phyloP scores from a whole-genome alignment of 179 eudicot genomes.

The Spergularia azorica region DNA sequence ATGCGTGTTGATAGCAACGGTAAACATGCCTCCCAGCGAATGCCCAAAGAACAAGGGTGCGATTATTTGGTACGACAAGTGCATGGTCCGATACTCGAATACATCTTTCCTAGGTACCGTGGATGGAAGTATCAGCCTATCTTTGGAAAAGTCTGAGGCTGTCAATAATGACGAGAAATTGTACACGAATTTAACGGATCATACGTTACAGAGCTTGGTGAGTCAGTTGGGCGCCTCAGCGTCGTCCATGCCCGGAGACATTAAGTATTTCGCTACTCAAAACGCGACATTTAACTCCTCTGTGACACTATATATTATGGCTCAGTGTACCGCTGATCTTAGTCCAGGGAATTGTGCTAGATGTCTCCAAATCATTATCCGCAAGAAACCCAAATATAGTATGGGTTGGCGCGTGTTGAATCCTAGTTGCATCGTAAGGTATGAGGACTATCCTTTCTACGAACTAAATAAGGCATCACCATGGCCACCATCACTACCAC shows the following conservation, averaged over 20 bases:
- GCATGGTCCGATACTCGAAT: conserved; percentile 24
- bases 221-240: not conserved
- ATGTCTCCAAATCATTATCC: not conserved
- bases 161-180: not conserved
- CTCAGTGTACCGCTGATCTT: conserved; percentile 17
- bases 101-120: not conserved
- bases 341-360: not conserved
- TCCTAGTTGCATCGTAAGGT: conserved; percentile 8
- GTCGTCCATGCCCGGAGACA: not conserved
- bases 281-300: not conserved
- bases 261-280: not conserved
- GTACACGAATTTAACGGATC: not conserved
- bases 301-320: not conserved
- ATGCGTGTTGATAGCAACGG: too few species aligned
- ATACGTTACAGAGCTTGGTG: not conserved
- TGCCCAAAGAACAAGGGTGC: not conserved
- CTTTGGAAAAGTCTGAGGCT: too few species aligned
- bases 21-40: too few species aligned
- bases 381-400: not conserved
- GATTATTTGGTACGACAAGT: conserved; percentile 12
- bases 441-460: conserved; percentile 3
- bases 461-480: not conserved
- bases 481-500: not conserved
- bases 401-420: not conserved
- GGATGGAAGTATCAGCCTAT: not conserved